phyloP scores from a whole-genome alignment of 495 filamentous ascomycete genomes.

The Neurospora cerealis region DNA sequence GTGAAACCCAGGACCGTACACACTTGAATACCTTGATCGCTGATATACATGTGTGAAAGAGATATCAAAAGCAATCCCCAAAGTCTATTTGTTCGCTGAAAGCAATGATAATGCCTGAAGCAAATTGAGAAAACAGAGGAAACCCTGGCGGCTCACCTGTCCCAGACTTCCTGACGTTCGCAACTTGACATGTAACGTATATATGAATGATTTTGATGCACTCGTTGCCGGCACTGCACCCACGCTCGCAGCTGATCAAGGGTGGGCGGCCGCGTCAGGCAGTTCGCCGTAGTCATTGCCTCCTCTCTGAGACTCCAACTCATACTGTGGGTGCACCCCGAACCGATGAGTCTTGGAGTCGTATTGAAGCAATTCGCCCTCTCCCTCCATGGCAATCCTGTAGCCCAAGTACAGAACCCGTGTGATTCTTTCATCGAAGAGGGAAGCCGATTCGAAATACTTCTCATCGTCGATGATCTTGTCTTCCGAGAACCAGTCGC shows the following conservation, averaged over 20 bases:
- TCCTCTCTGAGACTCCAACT: conserved; percentile 6
- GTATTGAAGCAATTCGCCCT: conserved; percentile 27
- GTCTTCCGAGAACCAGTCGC: conserved; percentile 56
- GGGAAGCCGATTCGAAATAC: conserved; percentile 56
- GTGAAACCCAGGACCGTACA: not conserved
- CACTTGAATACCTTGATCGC: not conserved
- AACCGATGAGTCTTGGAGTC: conserved; percentile 22
- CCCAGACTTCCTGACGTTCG: not conserved
- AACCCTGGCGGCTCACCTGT: not conserved
- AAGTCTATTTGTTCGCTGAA: not conserved
- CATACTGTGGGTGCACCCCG: conserved; percentile 18
- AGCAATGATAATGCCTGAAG: not conserved
- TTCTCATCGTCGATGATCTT: conserved; percentile 71
- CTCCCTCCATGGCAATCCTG: conserved; percentile 37
- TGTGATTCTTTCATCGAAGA: conserved; percentile 53
- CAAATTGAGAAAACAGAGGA: not conserved
- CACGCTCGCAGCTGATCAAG: not conserved
- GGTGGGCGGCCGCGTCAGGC: conserved; percentile 11
- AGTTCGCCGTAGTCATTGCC: conserved; percentile 17
- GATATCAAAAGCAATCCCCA: not conserved
- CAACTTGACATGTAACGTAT: not conserved
- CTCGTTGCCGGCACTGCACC: not conserved
- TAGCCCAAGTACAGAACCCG: conserved; percentile 66
- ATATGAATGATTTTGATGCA: not conserved
- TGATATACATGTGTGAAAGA: not conserved